Evolutionary conservation across 352 stramenopile species (phyloP).

Genomic region (Pseudoperonospora humuli): DNA sequence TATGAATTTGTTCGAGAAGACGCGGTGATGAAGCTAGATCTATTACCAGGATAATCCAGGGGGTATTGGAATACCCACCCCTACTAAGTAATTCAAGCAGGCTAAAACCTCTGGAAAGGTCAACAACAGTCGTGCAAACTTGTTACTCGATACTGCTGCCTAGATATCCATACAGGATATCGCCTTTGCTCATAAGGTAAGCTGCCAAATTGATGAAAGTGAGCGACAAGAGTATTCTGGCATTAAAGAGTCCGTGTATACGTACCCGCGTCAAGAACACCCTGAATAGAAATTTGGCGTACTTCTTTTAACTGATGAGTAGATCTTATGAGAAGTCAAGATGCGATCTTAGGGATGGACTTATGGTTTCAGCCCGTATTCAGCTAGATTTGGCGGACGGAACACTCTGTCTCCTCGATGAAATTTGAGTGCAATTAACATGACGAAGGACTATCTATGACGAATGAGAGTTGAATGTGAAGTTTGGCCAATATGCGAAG

Average conservation of each 20-base stretch:
- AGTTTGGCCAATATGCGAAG: too few species aligned
- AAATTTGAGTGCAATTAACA: too few species aligned
- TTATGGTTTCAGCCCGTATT: constrained; percentile 13
- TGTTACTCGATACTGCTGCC: constrained; percentile 21
- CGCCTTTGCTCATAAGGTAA: constrained; percentile 16
- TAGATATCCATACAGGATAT: constrained; percentile 13
- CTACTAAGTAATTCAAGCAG: neutral
- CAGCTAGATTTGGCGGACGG: constrained; percentile 6
- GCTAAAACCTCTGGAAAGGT: constrained; percentile 2
- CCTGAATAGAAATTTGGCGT: constrained; percentile 4
- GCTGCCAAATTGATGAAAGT: constrained; percentile 1
- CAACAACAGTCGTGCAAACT: constrained; percentile 7
- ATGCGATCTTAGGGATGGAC: constrained; percentile 10
- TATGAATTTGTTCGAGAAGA: neutral
- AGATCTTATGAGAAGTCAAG: constrained; percentile 1
- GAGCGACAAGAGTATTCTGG: neutral
- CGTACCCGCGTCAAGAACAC: constrained; percentile 9
- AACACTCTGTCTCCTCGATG: neutral
- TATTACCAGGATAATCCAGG: neutral
- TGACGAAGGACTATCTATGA: too few species aligned
- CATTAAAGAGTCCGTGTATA: neutral
- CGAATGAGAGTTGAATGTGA: neutral
- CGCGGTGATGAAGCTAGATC: neutral
- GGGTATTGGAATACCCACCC: neutral
- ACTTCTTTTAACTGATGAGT: constrained; percentile 11